A percentile compares a stretch with the other conserved stretches of the same genome.
Evolutionary conservation across 129 eudicot genomes (phyloP).

Genomic region (Mikania micrantha): DNA sequence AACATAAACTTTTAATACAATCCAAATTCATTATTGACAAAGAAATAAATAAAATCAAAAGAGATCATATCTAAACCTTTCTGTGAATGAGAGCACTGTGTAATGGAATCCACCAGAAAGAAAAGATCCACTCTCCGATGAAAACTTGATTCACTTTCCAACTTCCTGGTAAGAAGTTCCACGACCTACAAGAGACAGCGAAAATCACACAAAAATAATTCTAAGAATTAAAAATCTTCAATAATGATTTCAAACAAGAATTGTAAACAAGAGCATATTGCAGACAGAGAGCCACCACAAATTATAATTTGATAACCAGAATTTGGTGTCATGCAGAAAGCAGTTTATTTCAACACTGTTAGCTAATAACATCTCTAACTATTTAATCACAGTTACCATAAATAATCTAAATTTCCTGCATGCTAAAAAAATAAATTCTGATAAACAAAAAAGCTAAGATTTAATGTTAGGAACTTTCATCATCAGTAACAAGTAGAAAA

Average conservation of each 20-base stretch:
- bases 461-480: background rate
- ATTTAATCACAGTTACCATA: background rate
- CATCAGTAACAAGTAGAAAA: background rate
- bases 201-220: slow-evolving; percentile 1
- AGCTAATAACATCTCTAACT: slow-evolving; percentile 13
- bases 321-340: slow-evolving; percentile 3
- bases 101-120: slow-evolving; percentile 86
- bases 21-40: background rate
- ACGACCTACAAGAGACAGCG: slow-evolving; percentile 54
- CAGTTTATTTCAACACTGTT: slow-evolving; percentile 3
- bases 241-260: background rate
- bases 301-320: background rate
- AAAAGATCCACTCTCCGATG: slow-evolving; percentile 83
- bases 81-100: slow-evolving; percentile 84
- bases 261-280: background rate
- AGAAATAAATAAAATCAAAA: background rate
- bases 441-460: slow-evolving; percentile 8
- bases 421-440: background rate
- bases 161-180: slow-evolving; percentile 70
- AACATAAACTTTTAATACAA: background rate
- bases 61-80: slow-evolving; percentile 45
- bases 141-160: slow-evolving; percentile 72
- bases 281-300: slow-evolving; percentile 1
- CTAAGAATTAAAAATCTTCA: slow-evolving; percentile 5
- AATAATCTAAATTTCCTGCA: background rate